Evolutionary conservation across 352 stramenopile genomes (phyloP).

Genomic region (Phytophthora tentaculata): DNA sequence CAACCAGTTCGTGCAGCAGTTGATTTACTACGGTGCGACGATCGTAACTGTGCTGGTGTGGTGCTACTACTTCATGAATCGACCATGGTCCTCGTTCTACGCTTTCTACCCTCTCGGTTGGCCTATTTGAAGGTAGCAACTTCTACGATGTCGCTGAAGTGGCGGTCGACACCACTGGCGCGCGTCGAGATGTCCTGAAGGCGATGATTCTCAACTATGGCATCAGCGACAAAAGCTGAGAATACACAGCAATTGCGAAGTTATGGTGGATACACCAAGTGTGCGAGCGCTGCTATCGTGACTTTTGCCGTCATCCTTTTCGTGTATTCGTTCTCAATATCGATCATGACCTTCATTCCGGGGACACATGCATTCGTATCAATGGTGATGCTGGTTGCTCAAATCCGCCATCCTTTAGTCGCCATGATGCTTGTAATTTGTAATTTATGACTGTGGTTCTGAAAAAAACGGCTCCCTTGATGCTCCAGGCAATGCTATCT

Average conservation of each 20-base stretch:
- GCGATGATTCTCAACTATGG: constrained; percentile 50
- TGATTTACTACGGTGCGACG: constrained; percentile 24
- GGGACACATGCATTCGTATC: neutral
- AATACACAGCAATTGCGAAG: constrained; percentile 66
- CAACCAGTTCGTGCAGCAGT: constrained; percentile 29
- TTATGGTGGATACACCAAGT: constrained; percentile 69
- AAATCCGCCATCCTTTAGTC: no score
- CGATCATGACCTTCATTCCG: neutral
- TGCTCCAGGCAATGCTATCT: no score
- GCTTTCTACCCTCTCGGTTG: constrained; percentile 23
- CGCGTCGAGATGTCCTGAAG: constrained; percentile 33
- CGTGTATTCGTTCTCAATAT: constrained; percentile 9
- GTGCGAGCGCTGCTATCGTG: constrained; percentile 48
- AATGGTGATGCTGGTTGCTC: neutral
- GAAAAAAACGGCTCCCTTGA: no score
- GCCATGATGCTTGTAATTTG: no score
- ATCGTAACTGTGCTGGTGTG: constrained; percentile 39
- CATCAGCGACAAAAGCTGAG: constrained; percentile 60
- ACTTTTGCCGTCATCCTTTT: constrained; percentile 44
- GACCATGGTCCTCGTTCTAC: constrained; percentile 44
- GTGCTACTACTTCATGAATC: constrained; percentile 50
- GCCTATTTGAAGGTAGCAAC: constrained; percentile 42
- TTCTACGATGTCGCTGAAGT: constrained; percentile 42
- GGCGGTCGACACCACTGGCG: constrained; percentile 21
- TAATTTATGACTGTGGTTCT: no score